Percentiles rank a stretch among this genome's conserved stretches.
Evolutionary conservation across 2,329 filamentous ascomycete species (phyloP).

Genomic region (Didymella keratinophila): DNA sequence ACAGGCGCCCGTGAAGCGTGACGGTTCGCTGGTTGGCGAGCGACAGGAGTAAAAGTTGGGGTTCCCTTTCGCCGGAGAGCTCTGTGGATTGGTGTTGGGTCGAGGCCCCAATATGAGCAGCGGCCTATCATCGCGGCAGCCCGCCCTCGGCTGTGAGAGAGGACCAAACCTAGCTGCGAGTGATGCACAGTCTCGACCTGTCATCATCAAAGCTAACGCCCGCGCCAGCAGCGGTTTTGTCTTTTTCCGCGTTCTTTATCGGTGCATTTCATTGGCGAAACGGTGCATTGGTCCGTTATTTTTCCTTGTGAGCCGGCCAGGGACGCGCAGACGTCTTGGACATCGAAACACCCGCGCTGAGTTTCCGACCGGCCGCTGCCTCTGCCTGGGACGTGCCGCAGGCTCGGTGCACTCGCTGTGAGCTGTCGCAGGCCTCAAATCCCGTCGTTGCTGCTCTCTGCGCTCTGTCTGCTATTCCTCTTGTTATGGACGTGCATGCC

Average conservation of each 20-base stretch:
- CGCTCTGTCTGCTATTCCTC: conserved; percentile 8
- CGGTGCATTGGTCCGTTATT: conserved; percentile 10
- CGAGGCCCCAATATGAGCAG: conserved; percentile 23
- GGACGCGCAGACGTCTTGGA: conserved; percentile 14
- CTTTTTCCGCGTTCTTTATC: conserved; percentile 15
- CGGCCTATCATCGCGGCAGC: conserved; percentile 14
- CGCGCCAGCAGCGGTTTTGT: conserved; percentile 21
- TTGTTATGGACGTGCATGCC: conserved; percentile 34
- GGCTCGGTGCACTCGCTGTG: conserved; percentile 15
- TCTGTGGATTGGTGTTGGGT: conserved; percentile 1
- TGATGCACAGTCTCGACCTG: conserved; percentile 18
- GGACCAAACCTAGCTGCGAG: conserved; percentile 7
- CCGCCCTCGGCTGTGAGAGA: conserved; percentile 13
- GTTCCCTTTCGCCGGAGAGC: conserved; percentile 8
- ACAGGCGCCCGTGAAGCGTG: conserved; percentile 10
- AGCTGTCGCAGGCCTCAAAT: conserved; percentile 12
- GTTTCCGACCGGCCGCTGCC: conserved; percentile 10
- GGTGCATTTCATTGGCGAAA: conserved; percentile 26
- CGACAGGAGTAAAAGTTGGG: conserved; percentile 8
- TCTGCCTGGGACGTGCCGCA: conserved; percentile 31
- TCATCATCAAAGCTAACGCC: conserved; percentile 18
- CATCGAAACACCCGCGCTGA: conserved; percentile 6
- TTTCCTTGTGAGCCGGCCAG: conserved; percentile 11
- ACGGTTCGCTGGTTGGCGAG: conserved; percentile 1
- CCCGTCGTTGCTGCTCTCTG: conserved; percentile 19